Base-by-base conservation (phyloP, 306 rosid species). In the Astragalus glycyphyllos region DNA sequence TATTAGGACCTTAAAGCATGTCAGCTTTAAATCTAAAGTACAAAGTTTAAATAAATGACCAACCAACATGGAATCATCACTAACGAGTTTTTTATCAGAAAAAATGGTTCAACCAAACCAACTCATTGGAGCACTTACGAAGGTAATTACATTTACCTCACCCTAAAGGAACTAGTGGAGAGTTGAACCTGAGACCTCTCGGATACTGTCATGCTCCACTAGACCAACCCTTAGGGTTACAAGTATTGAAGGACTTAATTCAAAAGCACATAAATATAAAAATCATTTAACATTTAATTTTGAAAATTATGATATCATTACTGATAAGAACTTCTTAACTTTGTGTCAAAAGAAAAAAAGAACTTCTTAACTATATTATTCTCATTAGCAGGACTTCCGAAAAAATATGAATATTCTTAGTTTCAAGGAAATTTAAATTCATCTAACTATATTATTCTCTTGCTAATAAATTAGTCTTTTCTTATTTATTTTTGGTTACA, bases 41-140 rank as follows among this genome's bases (percentile, higher is more conserved):
- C 56, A 66, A 29, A n/a, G 12, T 51, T 49, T 20, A 62, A 55
- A 38, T 17, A 35, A 55, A 57, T 67, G 60, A 26, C 69, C 31
- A 15, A 40, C 61, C 38, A 57, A 57, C 42, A n/a, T 71, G 63
- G 45, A 72, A 44, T 44, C 11, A 40, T 12, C 40, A 47, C 15
- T 67, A 78, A 64, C 15, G 42, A 50, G 16, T 45, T 45, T 45
- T 45, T 6, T 12, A 35, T 9, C 53, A 54, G 23, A 37, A 50
- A 41, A 69, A 14, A 48, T 14, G 2, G 5, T 17, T 51, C 12
- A 51, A 51, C 38, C 6, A n/a, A n/a, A n/a, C n/a, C n/a, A n/a
- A n/a, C n/a, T n/a, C n/a, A n/a, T n/a, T n/a, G n/a, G n/a, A n/a
- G n/a, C n/a, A n/a, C 23, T 20, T 20, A 20, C 23, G 23, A 20